These are phyloP conservation scores for Mycena rebaudengoi DNA, from an alignment of 768 basidiomycete genomes.

Conservation along the genomic window DNA sequence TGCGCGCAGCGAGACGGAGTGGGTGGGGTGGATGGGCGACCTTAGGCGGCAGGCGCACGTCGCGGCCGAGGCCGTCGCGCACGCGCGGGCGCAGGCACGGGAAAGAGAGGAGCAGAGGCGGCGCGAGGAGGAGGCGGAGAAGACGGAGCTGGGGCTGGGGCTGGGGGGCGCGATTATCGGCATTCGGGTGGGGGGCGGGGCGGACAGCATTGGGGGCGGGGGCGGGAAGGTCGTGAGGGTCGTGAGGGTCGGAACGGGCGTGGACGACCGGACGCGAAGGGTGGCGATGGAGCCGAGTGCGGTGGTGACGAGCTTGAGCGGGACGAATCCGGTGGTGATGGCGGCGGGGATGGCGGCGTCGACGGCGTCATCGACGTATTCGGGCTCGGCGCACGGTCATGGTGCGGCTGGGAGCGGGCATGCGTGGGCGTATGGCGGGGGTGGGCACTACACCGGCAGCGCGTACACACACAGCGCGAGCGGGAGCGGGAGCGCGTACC, in stretches of 20 bases:
- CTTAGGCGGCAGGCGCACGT: slow-evolving; percentile 48
- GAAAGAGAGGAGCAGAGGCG: slow-evolving; percentile 23
- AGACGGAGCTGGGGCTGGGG: slow-evolving; percentile 19
- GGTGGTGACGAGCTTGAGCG: slow-evolving; percentile 35
- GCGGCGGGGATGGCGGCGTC: no score
- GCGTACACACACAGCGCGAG: neutral
- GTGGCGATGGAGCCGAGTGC: slow-evolving; percentile 40
- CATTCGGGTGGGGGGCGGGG: slow-evolving; percentile 1
- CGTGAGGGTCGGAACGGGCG: slow-evolving; percentile 22
- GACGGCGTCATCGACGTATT: no score
- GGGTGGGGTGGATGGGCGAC: slow-evolving; percentile 74
- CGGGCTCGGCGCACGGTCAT: no score
- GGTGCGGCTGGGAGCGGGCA: no score
- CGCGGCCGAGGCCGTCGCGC: slow-evolving; percentile 35
- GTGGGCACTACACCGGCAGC: neutral
- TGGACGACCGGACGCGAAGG: slow-evolving; percentile 30
- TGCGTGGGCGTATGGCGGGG: no score
- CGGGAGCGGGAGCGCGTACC: slow-evolving; percentile 5
- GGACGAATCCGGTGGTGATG: slow-evolving; percentile 23
- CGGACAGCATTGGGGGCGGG: neutral
- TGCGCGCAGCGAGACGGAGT: slow-evolving; percentile 60
- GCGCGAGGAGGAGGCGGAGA: slow-evolving; percentile 22
- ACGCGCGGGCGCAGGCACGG: neutral
- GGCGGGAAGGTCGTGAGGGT: slow-evolving; percentile 15
- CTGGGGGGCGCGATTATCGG: neutral